A percentile compares a stretch with the other conserved stretches of the same genome.
These are phyloP conservation scores for Acmispon strigosus DNA, from an alignment of 306 rosid genomes.

Conservation along the genomic window DNA sequence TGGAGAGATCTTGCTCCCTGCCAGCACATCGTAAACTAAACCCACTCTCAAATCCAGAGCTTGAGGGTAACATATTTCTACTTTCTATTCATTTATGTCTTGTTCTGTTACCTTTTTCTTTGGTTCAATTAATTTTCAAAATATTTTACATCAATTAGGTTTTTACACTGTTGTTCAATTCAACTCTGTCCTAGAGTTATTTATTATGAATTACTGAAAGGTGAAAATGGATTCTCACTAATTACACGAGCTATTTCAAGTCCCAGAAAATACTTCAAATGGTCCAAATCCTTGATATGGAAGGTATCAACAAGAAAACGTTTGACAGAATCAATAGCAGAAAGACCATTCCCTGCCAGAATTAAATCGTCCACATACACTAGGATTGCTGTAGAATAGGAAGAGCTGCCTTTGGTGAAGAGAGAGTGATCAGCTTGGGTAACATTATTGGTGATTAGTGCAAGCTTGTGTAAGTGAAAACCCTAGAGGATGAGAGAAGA, in stretches of 20 bases:
- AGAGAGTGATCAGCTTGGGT: too few relatives aligned
- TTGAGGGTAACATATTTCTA: not conserved
- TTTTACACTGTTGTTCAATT: not conserved
- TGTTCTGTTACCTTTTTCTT: not conserved
- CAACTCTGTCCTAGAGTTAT: not conserved
- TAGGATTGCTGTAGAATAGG: too few relatives aligned
- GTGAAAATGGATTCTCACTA: too few relatives aligned
- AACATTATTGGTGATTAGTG: not conserved
- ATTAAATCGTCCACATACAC: too few relatives aligned
- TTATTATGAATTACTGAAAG: too few relatives aligned
- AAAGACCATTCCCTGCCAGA: too few relatives aligned
- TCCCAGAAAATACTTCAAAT: too few relatives aligned
- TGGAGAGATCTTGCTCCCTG: conserved; percentile 13
- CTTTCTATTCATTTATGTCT: not conserved
- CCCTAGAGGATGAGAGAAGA: not conserved
- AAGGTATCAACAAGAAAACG: too few relatives aligned
- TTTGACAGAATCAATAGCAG: too few relatives aligned
- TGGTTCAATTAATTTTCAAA: not conserved
- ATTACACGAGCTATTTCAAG: too few relatives aligned
- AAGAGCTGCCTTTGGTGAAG: too few relatives aligned
- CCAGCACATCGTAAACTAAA: conserved; percentile 1
- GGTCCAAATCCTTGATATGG: too few relatives aligned
- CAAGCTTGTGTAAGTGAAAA: not conserved
- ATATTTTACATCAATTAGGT: not conserved
- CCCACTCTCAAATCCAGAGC: not conserved